Evolutionary conservation across 192 early-diverging fungal genomes (phyloP), one percentile per base, ranked within the genome.

Genomic region (Oehlia diaphana): DNA sequence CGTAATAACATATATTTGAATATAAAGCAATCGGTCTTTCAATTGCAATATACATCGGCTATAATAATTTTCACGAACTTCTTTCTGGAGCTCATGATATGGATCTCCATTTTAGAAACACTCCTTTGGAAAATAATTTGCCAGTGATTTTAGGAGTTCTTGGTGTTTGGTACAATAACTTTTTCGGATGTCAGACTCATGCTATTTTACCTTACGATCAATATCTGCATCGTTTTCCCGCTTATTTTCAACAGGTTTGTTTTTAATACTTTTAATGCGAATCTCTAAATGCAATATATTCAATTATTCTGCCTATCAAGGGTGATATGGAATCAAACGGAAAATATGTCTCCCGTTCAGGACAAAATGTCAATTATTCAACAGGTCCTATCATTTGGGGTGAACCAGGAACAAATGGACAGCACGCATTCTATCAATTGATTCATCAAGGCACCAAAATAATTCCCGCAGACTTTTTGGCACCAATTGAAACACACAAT

Each of bases 251-350:
- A 85, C 96, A 98, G 84, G 88, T 93, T 78, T 23, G 31, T 50
- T 35, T 66, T 35, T 35, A 58, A 42, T 42, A 0, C 39, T 42
- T 42, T 37, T 37, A 37, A 58, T 74, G 14, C 3, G n/a, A 63
- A 12, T 13, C 44, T 10, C 5, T 8, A 42, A 31, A 7, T 42
- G 39, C 7, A 47, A 9, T 44, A 44, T 2, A 47, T 47, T 47
- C 44, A 47, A 47, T 9, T 47, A 12, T 1, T 47, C 10, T 44
- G 7, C 10, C 10, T 47, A 44, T 44, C 1, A 8, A 94, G 89
- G 98, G 98, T 78, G 96, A 99, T 86, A 99, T 99, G 98, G 98
- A 99, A 85, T 97, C 96, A 23, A 99, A 99, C 82, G 97, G 97
- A 83, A 99, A 99, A 86, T 96, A 94, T 79, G 88, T 94, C 68